Base-by-base conservation (phyloP, 805 yeast genomes). In the Cephaloascus fragrans region DNA sequence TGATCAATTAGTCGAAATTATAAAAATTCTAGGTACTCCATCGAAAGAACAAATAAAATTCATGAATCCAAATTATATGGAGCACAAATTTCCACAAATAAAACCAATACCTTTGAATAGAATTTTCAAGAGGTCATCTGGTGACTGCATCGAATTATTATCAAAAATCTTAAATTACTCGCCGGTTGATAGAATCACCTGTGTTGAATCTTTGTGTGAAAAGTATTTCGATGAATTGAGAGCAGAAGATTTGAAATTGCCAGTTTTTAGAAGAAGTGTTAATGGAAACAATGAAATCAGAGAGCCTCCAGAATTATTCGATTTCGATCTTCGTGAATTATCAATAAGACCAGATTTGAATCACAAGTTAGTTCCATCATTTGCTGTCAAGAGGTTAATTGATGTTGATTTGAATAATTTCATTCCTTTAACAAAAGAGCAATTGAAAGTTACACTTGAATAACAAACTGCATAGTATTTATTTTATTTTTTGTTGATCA, bases 51-150 rank as follows among this genome's bases (percentile, higher is more conserved):
- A 90, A 61, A 90, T 90, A 48, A 75, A 80, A 55, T 75, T 88
- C 44, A 93, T 90, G 98, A 90, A 90, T 61, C 95, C 96, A 38
- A 89, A 87, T 59, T 93, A 90, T 63, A 85, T 87, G 82, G 97
- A 93, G 59, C 97, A 90, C 63, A 87, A 86, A 55, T 90, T 90
- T 69, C 97, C 98, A 3, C 76, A 74, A 44, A 83, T 83, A 48
- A 81, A 81, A 56, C 84, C 90, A 40, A 83, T 83, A 32, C 90
- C 90, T 34, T 62, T 83, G 43, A 56, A 64, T 29, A 80, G 77
- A 49, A 80, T 83, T 18, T 82, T 82, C 59, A 78, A 79, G 53
- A 69, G 71, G 49, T 62, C 70, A 52, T 64, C 75, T 45, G 41
- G 57, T 42, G 70, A 76, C 64, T 69, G 76, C 44, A 71, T 81